Base-by-base conservation (phyloP, 768 basidiomycete species). In the Clavulina sp. region DNA sequence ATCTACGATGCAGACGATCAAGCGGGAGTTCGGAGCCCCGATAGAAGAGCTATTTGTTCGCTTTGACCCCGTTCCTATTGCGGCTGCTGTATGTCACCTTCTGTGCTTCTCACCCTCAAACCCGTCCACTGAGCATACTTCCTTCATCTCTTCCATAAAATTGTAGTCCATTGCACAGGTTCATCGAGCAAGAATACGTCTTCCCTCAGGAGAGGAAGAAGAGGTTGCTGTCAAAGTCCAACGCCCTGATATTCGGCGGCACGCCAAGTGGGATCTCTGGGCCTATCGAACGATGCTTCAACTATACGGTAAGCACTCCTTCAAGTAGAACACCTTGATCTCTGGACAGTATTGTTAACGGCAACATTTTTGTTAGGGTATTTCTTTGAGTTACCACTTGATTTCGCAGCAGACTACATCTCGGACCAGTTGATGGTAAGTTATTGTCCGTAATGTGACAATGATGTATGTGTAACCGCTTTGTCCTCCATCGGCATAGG, bases 41-140 rank as follows among this genome's bases (percentile, higher is more conserved):
- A 46, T 46, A 9, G 26, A 28, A 16, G 26, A 46, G 26, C 43
- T 46, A 13, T 46, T 46, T 28, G 26, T 46, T 16, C 13, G 43
- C 9, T 46, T 46, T 28, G 43, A 46, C 26, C 13, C 9, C 9
- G 26, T 9, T 9, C 43, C 43, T 46, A 46, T 46, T 26, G 43
- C 43, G 9, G 43, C 43, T 13, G 43, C 43, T 16, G 43, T 1
- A 46, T 46, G 43, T 46, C 26, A 9, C 13, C 1, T 46, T 13
- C 43, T 46, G 43, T 46, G 24, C 43, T 46, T 46, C 26, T 46
- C 43, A 46, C 24, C n/a, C n/a, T n/a, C n/a, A n/a, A n/a, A n/a
- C n/a, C n/a, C n/a, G n/a, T n/a, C n/a, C n/a, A n/a, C n/a, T n/a
- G n/a, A n/a, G n/a, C n/a, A n/a, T n/a, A n/a, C n/a, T n/a, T n/a